Evolutionary conservation across 176 grass and related monocot genomes (phyloP), one percentile per base, ranked within the genome.

Genomic region (Avena atlantica): DNA sequence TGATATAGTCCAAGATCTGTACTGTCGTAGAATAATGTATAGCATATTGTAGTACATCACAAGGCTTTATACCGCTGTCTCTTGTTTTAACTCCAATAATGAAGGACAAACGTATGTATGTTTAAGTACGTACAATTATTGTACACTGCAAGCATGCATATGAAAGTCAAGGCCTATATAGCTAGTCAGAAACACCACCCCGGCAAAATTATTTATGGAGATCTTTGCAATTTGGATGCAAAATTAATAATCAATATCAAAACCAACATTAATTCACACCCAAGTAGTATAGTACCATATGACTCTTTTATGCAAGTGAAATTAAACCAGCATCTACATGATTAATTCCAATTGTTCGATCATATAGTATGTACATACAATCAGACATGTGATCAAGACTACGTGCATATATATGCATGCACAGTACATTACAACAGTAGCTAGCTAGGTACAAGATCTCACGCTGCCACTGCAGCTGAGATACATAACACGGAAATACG

Each of bases 161-260:
- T 78, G 61, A 44, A 90, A 63, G 83, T 86, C 88, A 90, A 90
- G 52, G 71, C 12, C 72, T 75, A 52, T 75, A 17, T 27, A 52
- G 13, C 70, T 82, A 86, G 27, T 40, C 27, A 68, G 50, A 40
- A 42, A 80, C 25, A 71, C 29, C 36, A 24, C n/a, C 9, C 21
- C 19, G 31, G 3, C 37, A 82, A n/a, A 60, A 78, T 42, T n/a
- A 62, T 81, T 72, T 73, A 82, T 13, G 45, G 13, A 53, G 27
- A 87, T 63, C 7, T 88, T 88, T 65, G 24, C 17, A 25, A 11
- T 68, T 49, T 53, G 20, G 31, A 78, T 66, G 42, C 20, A 24
- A 61, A 78, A 29, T 60, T 53, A 19, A 55, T 55, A 31, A 10
- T 17, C 19, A 56, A 44, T 36, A 20, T 51, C 16, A 29, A n/a